Evolutionary conservation across 768 basidiomycete species (phyloP).

Genomic region (Thelephora ganbajun): DNA sequence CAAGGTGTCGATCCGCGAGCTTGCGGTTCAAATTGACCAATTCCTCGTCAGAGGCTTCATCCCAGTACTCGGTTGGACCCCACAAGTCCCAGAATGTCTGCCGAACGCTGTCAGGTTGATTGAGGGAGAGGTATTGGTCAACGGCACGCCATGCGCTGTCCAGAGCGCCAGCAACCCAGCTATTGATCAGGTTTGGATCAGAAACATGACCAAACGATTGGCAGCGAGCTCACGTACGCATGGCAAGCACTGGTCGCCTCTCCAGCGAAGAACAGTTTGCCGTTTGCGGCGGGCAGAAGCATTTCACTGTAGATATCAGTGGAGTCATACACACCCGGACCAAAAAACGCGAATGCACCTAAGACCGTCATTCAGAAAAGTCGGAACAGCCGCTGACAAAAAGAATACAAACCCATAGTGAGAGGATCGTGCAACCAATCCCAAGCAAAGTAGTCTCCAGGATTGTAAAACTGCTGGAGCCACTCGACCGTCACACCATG

Average conservation of each 20-base stretch:
- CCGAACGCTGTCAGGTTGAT: too few species aligned
- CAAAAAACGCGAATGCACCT: neutral
- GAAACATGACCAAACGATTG: too few species aligned
- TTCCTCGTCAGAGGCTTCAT: too few species aligned
- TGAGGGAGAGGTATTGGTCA: too few species aligned
- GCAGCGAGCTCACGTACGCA: neutral
- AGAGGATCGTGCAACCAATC: neutral
- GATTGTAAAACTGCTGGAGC: neutral
- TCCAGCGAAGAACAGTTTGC: neutral
- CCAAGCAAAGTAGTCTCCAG: neutral
- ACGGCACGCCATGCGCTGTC: too few species aligned
- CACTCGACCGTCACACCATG: neutral
- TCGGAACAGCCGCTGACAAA: neutral
- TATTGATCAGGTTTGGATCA: too few species aligned
- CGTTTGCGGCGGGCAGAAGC: neutral
- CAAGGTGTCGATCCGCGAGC: too few species aligned
- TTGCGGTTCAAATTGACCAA: too few species aligned
- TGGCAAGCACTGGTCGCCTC: neutral
- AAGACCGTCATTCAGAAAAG: neutral
- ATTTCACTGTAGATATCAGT: neutral
- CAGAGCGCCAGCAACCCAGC: too few species aligned
- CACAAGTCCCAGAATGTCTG: too few species aligned
- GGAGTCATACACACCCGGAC: neutral
- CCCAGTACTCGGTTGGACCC: too few species aligned
- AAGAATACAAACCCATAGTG: neutral